phyloP scores from a whole-genome alignment of 2,329 filamentous ascomycete genomes.

The Myotisia sp. region DNA sequence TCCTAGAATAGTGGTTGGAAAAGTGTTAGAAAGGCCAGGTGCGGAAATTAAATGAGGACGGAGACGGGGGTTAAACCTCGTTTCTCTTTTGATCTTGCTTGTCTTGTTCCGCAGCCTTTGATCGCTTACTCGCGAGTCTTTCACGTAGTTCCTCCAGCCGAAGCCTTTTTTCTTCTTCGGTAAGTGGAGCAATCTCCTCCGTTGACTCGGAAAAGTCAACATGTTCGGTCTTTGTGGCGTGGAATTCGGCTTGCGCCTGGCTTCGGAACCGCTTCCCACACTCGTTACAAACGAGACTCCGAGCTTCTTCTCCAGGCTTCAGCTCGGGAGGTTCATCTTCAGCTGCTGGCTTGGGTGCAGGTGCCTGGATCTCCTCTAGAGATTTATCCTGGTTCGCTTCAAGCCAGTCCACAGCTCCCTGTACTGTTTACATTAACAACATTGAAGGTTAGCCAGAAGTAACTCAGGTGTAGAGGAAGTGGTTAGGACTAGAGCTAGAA shows the following conservation, averaged over 20 bases:
- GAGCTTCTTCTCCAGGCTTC: slow-evolving; percentile 55
- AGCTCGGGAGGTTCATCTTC: slow-evolving; percentile 49
- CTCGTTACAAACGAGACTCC: slow-evolving; percentile 83
- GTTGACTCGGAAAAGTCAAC: slow-evolving; percentile 85
- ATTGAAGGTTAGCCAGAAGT: neutral
- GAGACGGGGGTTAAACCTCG: slow-evolving; percentile 8
- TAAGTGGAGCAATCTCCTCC: slow-evolving; percentile 79
- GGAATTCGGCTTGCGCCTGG: slow-evolving; percentile 69
- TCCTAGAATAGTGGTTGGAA: slow-evolving; percentile 25
- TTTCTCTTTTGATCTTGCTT: slow-evolving; percentile 13
- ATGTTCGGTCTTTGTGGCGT: slow-evolving; percentile 83
- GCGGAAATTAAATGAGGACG: neutral
- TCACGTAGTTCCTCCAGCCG: slow-evolving; percentile 36
- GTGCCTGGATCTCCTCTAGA: slow-evolving; percentile 28
- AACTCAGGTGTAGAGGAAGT: neutral
- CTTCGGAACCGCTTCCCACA: slow-evolving; percentile 84
- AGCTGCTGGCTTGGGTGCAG: slow-evolving; percentile 29
- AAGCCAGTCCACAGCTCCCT: slow-evolving; percentile 86
- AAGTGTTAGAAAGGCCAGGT: neutral
- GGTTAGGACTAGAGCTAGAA: neutral
- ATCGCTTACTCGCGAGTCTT: slow-evolving; percentile 11
- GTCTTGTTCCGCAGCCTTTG: slow-evolving; percentile 11
- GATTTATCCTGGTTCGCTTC: slow-evolving; percentile 81
- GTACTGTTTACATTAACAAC: too few species aligned
- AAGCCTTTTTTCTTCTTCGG: slow-evolving; percentile 79